Evolutionary conservation across 768 basidiomycete genomes (phyloP), one percentile per base, ranked within the genome.

Genomic region (Xanthoconium stramineum): DNA sequence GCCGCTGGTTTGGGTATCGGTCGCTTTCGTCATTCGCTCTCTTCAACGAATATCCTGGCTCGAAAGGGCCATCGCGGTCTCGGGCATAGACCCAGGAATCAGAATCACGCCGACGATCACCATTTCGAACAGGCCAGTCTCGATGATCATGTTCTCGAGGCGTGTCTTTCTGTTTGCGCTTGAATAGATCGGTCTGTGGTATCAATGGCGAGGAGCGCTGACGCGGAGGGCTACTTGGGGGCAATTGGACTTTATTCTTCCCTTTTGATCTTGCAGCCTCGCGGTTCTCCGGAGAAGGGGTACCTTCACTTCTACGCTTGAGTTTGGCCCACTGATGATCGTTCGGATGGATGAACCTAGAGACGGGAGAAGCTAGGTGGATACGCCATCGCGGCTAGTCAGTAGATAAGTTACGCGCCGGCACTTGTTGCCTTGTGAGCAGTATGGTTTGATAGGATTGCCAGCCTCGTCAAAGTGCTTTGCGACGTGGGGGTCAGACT

Each of bases 381-480:
- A 59, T 33, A 50, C 7, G 44, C 58, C 28, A 49, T 61, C 53
- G 37, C 37, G 48, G 47, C 47, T 45, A 44, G 58, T 36, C 36
- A 39, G 46, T 49, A 33, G 48, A 62, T 53, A 19, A 36, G 45
- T 47, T 52, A 69, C 77, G 52, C 60, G 80, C 82, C 82, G 79
- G 67, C 82, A 83, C 37, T 65, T 72, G 42, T 70, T 71, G 30
- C 82, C 82, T 58, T 82, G 76, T 36, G 64, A 73, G 58, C 82
- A 83, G 30, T 68, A 69, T 9, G 78, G 77, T 53, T 71, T 72
- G 47, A 80, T 65, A 3, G 75, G 67, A 24, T 65, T 68, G 14
- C 81, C 82, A 40, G 67, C 63, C 50, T 71, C 71, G 56, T 81
- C 78, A 49, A 78, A 83, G 65, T 83, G 75, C 82, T 83, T 62